Conservation (phyloP, 192 early-diverging fungal genomes). For the Geosiphon pyriformis region DNA sequence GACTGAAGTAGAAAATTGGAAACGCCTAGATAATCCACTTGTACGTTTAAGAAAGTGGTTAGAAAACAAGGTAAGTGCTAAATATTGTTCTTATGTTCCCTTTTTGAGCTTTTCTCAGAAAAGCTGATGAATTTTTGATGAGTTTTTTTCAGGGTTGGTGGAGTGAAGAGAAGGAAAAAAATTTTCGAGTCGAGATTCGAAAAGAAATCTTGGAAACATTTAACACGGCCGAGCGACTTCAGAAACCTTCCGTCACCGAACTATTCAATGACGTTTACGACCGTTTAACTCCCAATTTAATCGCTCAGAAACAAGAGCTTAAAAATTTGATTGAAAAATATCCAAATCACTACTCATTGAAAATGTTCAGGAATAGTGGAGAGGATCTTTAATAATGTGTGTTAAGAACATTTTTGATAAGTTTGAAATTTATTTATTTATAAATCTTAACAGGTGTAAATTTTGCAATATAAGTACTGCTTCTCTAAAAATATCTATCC, state of each 20-base stretch:
- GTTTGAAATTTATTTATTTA: too few species aligned
- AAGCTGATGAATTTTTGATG: background rate
- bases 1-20: slow-evolving; percentile 88
- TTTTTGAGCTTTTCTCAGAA: too few species aligned
- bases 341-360: slow-evolving; percentile 68
- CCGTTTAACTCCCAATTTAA: slow-evolving; percentile 67
- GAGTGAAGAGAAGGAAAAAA: slow-evolving; percentile 65
- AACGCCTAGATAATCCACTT: slow-evolving; percentile 82
- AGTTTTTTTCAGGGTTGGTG: slow-evolving; percentile 58
- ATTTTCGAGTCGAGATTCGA: slow-evolving; percentile 57
- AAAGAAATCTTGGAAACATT: slow-evolving; percentile 78
- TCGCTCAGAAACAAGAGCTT: slow-evolving; percentile 77
- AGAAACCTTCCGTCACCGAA: slow-evolving; percentile 79
- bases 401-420: too few species aligned
- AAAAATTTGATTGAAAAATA: slow-evolving; percentile 72
- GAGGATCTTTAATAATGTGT: slow-evolving; percentile 20
- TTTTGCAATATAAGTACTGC: too few species aligned
- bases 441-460: too few species aligned
- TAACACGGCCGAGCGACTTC: slow-evolving; percentile 74
- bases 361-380: slow-evolving; percentile 17
- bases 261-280: slow-evolving; percentile 96
- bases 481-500: too few species aligned
- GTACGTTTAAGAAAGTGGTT: slow-evolving; percentile 87
- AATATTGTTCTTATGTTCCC: too few species aligned
- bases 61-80: slow-evolving; percentile 52